Base-by-base conservation (phyloP, 768 basidiomycete species). In the Mrakia hoshinonis region DNA sequence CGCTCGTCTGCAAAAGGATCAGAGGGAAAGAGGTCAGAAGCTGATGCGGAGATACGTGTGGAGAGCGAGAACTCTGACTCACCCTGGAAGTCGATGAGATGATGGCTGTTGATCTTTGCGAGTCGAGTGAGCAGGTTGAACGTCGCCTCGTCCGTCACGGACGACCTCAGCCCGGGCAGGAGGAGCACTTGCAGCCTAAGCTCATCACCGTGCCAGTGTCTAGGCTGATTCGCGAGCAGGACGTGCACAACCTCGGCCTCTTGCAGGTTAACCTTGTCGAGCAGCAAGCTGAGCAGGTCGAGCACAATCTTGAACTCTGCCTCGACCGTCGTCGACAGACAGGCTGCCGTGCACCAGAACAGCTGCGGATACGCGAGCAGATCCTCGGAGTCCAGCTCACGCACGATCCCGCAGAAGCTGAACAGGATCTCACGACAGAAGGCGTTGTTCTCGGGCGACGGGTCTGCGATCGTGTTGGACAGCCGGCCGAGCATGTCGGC, bases 311-410 rank as follows among this genome's bases (percentile, higher is more conserved):
- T 77, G 75, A 90, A 96, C 79, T 97, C 93, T 13, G 82, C 79
- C 77, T 95, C 90, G 47, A 89, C 87, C 0, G 88, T 88, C 3
- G 92, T 94, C 34, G 86, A 87, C 24, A 95, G 83, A 76, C 87
- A 90, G 0, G 91, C 92, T 55, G 85, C 85, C 2, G 87, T 83
- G 76, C 87, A 87, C 94, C 93, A 96, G 79, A 90, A 95, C 63
- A 94, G 82, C 74, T 90, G 90, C 3, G 93, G 91, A 67, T 83
- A 74, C 6, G 68, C 81, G 74, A 88, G 84, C 18, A 89, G 81
- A 61, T 87, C 85, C 18, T 82, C 80, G 3, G 84, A 81, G 22
- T 82, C 81, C 24, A 85, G 85, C 72, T 89, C 81, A 22, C 87
- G 83, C 15, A 84, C 85, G 67, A 96, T 83, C 0, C 89, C 52